Evolutionary conservation across 148 eudicot genomes (phyloP), one percentile per base, ranked within the genome.

Genomic region (Vaccinium darrowii): DNA sequence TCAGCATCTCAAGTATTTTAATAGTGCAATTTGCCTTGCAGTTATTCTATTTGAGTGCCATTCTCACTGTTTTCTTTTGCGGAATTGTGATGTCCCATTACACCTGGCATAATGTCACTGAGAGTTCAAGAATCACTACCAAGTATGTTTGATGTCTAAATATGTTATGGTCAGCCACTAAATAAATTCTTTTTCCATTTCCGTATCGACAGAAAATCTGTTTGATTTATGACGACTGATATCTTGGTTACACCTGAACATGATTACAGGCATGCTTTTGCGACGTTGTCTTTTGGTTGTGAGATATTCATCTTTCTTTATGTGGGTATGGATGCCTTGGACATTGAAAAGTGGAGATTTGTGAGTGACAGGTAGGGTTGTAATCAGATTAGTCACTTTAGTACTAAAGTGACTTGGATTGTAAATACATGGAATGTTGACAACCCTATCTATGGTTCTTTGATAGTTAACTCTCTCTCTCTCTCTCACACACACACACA

Each of bases 11-110:
- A 49, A 43, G 49, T 7, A 72, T 52, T 51, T 50, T 69, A 47
- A 80, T 54, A 50, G 27, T 50, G 63, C 63, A 69, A 78, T 63
- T 78, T 81, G 21, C 81, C 43, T 80, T 87, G 89, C 94, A 94
- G 98, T 86, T 94, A 86, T 91, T 90, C 76, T 75, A 87, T 78
- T 85, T 94, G 15, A 94, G 98, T 85, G 95, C 91, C 62, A 94
- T 94, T 84, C 94, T 94, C 82, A 94, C 98, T 15, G 98, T 94
- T 86, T 94, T 94, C 92, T 94, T 94, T 84, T 94, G 94, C 52
- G 95, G 98, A 67, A 93, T 94, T 80, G 98, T 94, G 84, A 94
- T 94, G 98, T 94, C 98, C 39, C 98, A 94, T 84, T 93, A 94
- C 88, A 93, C 98, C 54, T 94, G 98, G 98, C 98, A 94, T 80